Conservation (phyloP, 2,329 filamentous ascomycete species). For the Decorospora gaudefroyi region DNA sequence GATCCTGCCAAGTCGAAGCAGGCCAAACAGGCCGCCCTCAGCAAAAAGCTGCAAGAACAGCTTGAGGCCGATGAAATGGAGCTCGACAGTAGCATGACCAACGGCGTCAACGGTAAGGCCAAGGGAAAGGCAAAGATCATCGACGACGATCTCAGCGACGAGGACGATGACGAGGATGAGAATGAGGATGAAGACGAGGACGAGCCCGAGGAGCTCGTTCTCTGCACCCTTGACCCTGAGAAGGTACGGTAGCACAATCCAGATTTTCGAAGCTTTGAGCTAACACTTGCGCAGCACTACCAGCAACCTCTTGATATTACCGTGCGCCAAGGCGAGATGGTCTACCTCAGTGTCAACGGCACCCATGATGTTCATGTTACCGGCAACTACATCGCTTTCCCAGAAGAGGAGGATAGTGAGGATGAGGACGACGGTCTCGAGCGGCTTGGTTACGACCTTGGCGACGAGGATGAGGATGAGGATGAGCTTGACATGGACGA, state of each 20-base stretch:
- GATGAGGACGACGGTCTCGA: constrained; percentile 62
- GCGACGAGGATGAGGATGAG: constrained; percentile 76
- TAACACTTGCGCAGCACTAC: constrained; percentile 69
- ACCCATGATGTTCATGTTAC: constrained; percentile 91
- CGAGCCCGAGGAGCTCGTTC: constrained; percentile 82
- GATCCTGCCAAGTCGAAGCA: constrained; percentile 89
- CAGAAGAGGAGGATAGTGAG: constrained; percentile 62
- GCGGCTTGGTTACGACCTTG: constrained; percentile 78
- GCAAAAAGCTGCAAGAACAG: constrained; percentile 75
- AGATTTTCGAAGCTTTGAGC: constrained; percentile 18
- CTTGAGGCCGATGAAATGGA: constrained; percentile 74
- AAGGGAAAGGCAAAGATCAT: constrained; percentile 63
- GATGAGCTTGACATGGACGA: constrained; percentile 67
- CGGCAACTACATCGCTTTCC: constrained; percentile 87
- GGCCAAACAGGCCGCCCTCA: constrained; percentile 75
- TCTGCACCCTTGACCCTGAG: constrained; percentile 94
- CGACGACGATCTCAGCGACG: constrained; percentile 76
- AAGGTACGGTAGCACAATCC: constrained; percentile 67
- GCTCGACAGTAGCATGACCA: constrained; percentile 60
- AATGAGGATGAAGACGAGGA: constrained; percentile 54
- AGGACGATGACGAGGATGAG: constrained; percentile 59
- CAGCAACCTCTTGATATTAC: constrained; percentile 96
- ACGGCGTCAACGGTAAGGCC: constrained; percentile 57
- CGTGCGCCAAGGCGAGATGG: constrained; percentile 81
- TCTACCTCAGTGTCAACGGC: constrained; percentile 90